phyloP scores from a whole-genome alignment of 345 rosid genomes.

The Firmiana major region DNA sequence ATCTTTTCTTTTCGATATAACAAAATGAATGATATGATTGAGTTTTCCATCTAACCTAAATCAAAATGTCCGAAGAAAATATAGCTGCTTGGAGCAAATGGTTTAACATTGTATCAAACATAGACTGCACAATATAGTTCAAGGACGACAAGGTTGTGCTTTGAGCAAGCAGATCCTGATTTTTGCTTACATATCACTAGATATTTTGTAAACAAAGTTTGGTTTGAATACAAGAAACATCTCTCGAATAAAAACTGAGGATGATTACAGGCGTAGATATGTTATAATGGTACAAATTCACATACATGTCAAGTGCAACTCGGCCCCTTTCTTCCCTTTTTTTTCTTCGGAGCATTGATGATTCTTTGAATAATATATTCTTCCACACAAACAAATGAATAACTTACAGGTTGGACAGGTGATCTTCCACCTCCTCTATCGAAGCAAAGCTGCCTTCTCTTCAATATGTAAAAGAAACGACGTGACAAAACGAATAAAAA shows the following conservation, averaged over 20 bases:
- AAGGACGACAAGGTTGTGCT: not conserved
- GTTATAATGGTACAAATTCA: slow-evolving; percentile 15
- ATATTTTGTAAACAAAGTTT: not conserved
- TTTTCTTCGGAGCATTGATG: slow-evolving; percentile 3
- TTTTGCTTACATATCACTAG: not conserved
- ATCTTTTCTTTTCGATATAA: not conserved
- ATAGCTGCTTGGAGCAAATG: not conserved
- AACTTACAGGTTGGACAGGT: slow-evolving; percentile 33
- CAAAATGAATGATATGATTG: not conserved
- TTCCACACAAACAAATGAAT: slow-evolving; percentile 33
- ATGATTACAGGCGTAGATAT: slow-evolving; percentile 30
- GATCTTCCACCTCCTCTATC: slow-evolving; percentile 52
- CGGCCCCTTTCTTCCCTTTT: slow-evolving; percentile 9
- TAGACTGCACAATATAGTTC: not conserved
- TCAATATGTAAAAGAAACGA: not conserved
- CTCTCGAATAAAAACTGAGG: slow-evolving; percentile 53
- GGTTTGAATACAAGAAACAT: slow-evolving; percentile 33
- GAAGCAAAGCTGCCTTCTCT: slow-evolving; percentile 26
- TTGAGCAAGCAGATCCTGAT: not conserved
- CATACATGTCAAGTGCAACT: slow-evolving; percentile 6
- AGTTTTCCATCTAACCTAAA: not conserved
- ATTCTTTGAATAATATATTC: slow-evolving; percentile 10
- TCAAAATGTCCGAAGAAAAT: too few relatives aligned
- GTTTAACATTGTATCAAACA: not conserved
- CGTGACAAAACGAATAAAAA: slow-evolving; percentile 17